Percentiles rank a stretch among this genome's conserved stretches.
phyloP scores from a whole-genome alignment of 176 grass and related monocot species.

The Saccharum officinarum region DNA sequence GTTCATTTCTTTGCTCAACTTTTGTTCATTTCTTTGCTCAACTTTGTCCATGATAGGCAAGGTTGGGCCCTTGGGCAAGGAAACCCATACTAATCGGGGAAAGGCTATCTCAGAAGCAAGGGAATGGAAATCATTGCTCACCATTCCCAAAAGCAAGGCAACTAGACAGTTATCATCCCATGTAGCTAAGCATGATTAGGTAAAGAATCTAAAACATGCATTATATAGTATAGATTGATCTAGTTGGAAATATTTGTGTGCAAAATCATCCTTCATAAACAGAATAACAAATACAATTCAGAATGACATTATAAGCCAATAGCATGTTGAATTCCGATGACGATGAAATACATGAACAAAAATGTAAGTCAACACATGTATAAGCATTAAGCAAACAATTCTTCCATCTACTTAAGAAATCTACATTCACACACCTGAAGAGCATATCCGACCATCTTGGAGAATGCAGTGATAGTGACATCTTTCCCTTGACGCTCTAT shows the following conservation, averaged over 20 bases:
- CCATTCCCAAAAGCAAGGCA: background rate
- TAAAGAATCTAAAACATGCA: background rate
- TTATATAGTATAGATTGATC: background rate
- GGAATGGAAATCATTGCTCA: background rate
- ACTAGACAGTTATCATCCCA: background rate
- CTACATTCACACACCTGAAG: conserved; percentile 68
- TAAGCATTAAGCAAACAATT: background rate
- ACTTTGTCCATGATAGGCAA: background rate
- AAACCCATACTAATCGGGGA: background rate
- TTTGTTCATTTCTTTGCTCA: background rate
- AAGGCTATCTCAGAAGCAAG: background rate
- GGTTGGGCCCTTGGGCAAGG: background rate
- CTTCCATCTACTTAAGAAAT: conserved; percentile 17
- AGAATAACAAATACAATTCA: background rate
- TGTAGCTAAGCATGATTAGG: background rate
- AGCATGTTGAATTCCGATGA: background rate
- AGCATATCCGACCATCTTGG: conserved; percentile 95
- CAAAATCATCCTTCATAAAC: background rate
- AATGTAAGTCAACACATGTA: background rate
- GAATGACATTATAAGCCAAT: background rate
- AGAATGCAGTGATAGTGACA: conserved; percentile 94
- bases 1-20: background rate
- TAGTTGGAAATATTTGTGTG: background rate
- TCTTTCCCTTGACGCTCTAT: conserved; percentile 89
- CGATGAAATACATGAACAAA: background rate